Conservation (phyloP, 768 basidiomycete genomes). For the Leccinum pellstonianum region DNA sequence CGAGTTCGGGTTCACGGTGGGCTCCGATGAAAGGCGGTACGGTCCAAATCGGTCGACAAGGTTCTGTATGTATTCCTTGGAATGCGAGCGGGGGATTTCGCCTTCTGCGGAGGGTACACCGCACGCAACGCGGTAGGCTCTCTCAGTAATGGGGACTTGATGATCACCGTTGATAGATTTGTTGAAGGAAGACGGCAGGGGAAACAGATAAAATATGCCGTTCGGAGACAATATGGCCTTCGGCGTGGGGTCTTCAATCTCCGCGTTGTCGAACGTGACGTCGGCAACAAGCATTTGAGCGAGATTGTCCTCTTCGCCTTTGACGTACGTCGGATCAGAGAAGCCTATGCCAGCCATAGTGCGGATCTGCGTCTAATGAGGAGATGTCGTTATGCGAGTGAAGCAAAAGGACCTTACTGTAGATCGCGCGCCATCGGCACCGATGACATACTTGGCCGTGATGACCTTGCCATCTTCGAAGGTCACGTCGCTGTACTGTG, state of each 20-base stretch:
- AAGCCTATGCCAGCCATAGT: conserved; percentile 41
- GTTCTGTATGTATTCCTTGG: too few relatives aligned
- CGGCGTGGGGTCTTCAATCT: conserved; percentile 1
- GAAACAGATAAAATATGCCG: conserved; percentile 34
- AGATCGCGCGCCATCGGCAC: too few relatives aligned
- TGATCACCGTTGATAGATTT: neutral
- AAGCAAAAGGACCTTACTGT: neutral
- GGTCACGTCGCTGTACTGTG: too few relatives aligned
- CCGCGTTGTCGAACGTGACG: conserved; percentile 34
- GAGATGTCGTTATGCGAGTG: neutral
- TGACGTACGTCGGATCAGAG: conserved; percentile 39
- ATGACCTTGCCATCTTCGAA: too few relatives aligned
- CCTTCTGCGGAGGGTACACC: conserved; percentile 37
- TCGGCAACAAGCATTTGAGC: conserved; percentile 48
- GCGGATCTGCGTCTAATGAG: conserved; percentile 37
- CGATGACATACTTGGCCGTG: too few relatives aligned
- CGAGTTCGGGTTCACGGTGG: too few relatives aligned
- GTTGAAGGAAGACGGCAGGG: too few relatives aligned
- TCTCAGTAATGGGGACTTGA: conserved; percentile 4
- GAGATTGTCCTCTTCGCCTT: conserved; percentile 23
- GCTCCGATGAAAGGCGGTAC: too few relatives aligned
- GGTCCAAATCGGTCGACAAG: too few relatives aligned
- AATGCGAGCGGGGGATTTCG: conserved; percentile 26
- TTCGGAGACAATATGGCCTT: conserved; percentile 26
- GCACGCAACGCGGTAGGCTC: conserved; percentile 41